Evolutionary conservation across 352 stramenopile species (phyloP).

Genomic region (Plasmopara muralis): DNA sequence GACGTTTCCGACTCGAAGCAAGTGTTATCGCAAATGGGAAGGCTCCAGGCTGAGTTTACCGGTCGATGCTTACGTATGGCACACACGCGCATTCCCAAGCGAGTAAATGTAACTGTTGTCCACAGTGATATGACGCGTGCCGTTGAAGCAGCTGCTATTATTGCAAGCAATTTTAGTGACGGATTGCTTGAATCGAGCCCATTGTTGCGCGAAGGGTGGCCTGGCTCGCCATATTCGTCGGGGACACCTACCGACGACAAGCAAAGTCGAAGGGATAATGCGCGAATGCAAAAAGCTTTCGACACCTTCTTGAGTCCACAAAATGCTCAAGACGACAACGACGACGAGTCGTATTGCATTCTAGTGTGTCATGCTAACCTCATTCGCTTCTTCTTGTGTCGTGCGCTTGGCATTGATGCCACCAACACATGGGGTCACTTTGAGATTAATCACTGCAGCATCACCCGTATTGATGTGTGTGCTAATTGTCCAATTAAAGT

Average conservation of each 20-base stretch:
- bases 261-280: conserved; percentile 33
- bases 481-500: conserved; percentile 64
- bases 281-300: conserved; percentile 64
- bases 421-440: conserved; percentile 68
- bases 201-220: conserved; percentile 73
- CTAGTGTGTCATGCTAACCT: conserved; percentile 81
- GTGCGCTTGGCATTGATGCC: conserved; percentile 52
- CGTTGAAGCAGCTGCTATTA: conserved; percentile 62
- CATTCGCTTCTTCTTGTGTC: conserved; percentile 78
- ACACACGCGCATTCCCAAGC: conserved; percentile 45
- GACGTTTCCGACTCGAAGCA: conserved; percentile 53
- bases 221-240: conserved; percentile 51
- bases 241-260: conserved; percentile 17
- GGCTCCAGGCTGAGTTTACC: conserved; percentile 62
- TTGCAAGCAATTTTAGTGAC: conserved; percentile 43
- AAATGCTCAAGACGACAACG: conserved; percentile 25
- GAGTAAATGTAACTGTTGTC: conserved; percentile 51
- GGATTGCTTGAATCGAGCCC: conserved; percentile 33
- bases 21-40: conserved; percentile 74
- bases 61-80: conserved; percentile 59
- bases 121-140: conserved; percentile 75
- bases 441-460: conserved; percentile 80
- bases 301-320: conserved; percentile 21
- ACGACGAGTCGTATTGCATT: conserved; percentile 58
- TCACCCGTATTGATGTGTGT: conserved; percentile 73